Evolutionary conservation across 257 asterid species (phyloP).

Genomic region (Penstemon newberryi): DNA sequence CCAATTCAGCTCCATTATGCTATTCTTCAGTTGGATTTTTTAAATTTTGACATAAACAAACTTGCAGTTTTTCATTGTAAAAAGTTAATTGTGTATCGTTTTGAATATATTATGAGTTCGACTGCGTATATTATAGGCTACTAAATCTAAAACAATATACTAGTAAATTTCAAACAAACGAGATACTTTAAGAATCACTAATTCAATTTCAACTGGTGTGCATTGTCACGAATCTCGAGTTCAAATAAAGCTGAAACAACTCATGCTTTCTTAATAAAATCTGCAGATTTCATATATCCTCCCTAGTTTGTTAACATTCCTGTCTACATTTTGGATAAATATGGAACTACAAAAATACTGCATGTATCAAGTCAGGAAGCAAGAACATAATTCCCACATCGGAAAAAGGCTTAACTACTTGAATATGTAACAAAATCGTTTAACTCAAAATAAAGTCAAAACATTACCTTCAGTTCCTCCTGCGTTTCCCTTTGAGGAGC

Average conservation of each 20-base stretch:
- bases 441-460: no score
- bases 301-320: not conserved
- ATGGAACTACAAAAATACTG: not conserved
- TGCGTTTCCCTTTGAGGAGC: slow-evolving; percentile 29
- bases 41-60: not conserved
- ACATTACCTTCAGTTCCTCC: slow-evolving; percentile 32
- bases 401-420: not conserved
- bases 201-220: slow-evolving; percentile 11
- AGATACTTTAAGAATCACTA: not conserved
- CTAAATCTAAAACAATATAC: no score
- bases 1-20: no score
- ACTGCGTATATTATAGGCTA: not conserved
- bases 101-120: not conserved
- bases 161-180: no score
- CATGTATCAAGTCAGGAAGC: slow-evolving; percentile 7
- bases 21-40: not conserved
- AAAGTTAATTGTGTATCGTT: not conserved
- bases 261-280: slow-evolving; percentile 13
- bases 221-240: not conserved
- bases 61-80: not conserved
- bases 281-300: not conserved
- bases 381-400: not conserved
- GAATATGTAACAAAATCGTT: not conserved
- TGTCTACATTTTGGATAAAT: not conserved
- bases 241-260: slow-evolving; percentile 2